Base-by-base conservation (phyloP, 768 basidiomycete species). In the Pisolithus orientalis region DNA sequence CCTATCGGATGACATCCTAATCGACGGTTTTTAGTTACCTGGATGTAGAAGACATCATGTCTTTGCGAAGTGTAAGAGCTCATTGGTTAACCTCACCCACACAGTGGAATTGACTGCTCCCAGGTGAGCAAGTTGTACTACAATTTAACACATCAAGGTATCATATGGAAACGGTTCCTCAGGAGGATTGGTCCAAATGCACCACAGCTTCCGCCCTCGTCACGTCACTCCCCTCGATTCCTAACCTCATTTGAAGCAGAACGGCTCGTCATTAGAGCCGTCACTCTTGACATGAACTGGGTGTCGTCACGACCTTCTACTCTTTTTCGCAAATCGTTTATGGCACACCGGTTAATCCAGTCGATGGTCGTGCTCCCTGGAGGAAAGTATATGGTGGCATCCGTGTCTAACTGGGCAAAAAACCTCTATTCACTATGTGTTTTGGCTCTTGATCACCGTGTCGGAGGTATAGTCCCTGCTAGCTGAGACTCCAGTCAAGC, bases 91-190 rank as follows among this genome's bases (percentile, higher is more conserved):
- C 43, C 25, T 43, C 39, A 49, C 28, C 43, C 24, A 21, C 8
- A 59, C 1, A 52, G 13, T 7, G 6, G 44, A 25, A 28, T 29
- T 31, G 28, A 34, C 5, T 21, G 8, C 25, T 29, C 29, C 24
- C 31, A 85, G 86, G 79, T 81, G 29, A 80, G 75, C 70, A 82
- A 75, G 57, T 61, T 75, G 4, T 81, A 82, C 58, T 85, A 78
- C 59, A 64, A 80, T 29, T 72, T 87, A 53, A 85, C 84, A 0
- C 82, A 86, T 52, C 79, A 86, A 56, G 78, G 84, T 16, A 67
- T 79, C 44, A 80, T 87, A 39, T 87, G 86, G 86, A 84, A 82
- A 63, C 77, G 78, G 16, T 79, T 84, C 54, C 68, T 87, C 53
- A 64, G 69, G 39, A 63, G 68, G n/a, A 70, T 84, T 55, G 72